Conservation (phyloP, 306 rosid genomes). For the Trifolium subterraneum region DNA sequence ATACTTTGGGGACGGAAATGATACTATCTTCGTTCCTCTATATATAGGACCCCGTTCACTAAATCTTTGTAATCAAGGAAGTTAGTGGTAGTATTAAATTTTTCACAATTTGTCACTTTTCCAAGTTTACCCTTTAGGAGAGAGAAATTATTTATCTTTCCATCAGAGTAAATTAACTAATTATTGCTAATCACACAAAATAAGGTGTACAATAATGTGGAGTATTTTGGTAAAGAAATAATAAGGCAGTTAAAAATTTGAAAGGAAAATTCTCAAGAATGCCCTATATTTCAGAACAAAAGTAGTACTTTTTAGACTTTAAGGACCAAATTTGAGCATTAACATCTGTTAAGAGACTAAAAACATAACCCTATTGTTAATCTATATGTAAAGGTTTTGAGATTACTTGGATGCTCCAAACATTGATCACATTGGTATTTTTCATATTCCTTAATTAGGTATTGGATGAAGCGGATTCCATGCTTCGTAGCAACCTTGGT, state of each 20-base stretch:
- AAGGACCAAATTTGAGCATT: background rate
- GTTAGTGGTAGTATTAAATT: background rate
- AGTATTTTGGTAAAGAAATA: background rate
- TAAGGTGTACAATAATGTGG: background rate
- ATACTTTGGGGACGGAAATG: background rate
- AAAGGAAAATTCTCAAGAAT: background rate
- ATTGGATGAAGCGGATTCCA: slow-evolving; percentile 79
- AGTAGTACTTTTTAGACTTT: background rate
- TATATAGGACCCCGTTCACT: background rate
- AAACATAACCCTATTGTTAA: background rate
- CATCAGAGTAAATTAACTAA: no score
- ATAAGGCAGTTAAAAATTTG: background rate
- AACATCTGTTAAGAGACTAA: background rate
- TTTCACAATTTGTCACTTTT: no score
- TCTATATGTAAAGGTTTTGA: background rate
- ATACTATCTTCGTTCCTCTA: no score
- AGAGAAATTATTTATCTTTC: no score
- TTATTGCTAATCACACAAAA: background rate
- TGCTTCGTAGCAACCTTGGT: slow-evolving; percentile 78
- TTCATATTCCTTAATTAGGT: slow-evolving; percentile 56
- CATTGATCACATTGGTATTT: slow-evolving; percentile 24
- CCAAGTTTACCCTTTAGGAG: no score
- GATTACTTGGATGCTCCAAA: slow-evolving; percentile 6
- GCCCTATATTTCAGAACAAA: no score
- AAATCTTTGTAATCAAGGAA: background rate